These are phyloP conservation scores for Venturia pyrina DNA, from an alignment of 2,329 filamentous ascomycete species.

Conservation along the genomic window DNA sequence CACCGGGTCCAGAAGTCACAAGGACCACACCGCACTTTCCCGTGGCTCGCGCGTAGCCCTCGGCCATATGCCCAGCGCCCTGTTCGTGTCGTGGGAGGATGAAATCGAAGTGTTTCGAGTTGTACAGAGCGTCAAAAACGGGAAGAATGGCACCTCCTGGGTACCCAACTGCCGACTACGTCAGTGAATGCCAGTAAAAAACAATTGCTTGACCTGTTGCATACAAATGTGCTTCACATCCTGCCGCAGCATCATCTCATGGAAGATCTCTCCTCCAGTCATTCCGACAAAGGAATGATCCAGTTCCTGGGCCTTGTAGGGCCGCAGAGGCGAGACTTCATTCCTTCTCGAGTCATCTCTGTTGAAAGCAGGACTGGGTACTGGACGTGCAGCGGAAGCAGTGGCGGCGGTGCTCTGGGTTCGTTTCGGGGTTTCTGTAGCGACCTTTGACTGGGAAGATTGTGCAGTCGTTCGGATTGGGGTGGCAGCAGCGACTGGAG, in stretches of 20 bases:
- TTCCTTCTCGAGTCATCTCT: constrained; percentile 30
- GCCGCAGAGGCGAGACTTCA: constrained; percentile 36
- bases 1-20: constrained; percentile 91
- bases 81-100: constrained; percentile 94
- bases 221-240: constrained; percentile 88
- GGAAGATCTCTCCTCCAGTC: constrained; percentile 92
- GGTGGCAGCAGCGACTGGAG: constrained; percentile 8
- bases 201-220: constrained; percentile 31
- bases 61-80: constrained; percentile 96
- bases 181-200: constrained; percentile 9
- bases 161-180: constrained; percentile 46
- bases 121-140: constrained; percentile 98
- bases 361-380: constrained; percentile 41
- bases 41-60: constrained; percentile 88
- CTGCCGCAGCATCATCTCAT: constrained; percentile 97
- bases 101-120: constrained; percentile 94
- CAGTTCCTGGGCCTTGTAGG: constrained; percentile 39
- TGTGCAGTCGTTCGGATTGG: neutral
- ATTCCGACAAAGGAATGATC: constrained; percentile 72
- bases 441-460: neutral
- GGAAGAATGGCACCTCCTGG: constrained; percentile 93
- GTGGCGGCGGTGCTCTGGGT: constrained; percentile 33
- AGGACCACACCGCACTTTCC: constrained; percentile 93
- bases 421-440: constrained; percentile 29
- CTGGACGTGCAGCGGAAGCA: constrained; percentile 26